Conservation (phyloP, 2,329 filamentous ascomycete genomes). For the Teratosphaeria viscida region DNA sequence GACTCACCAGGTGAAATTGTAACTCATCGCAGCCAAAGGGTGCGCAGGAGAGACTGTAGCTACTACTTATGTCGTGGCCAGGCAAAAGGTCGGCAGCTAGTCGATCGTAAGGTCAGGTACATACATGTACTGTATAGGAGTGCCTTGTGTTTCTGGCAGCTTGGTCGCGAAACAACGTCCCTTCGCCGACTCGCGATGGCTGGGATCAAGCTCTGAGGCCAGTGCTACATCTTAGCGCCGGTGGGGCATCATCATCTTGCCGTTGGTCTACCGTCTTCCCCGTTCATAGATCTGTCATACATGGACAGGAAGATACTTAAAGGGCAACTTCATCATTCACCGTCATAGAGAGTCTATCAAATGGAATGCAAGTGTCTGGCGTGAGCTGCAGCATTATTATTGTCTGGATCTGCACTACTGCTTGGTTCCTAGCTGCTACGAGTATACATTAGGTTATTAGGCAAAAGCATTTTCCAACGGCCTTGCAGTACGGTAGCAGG, state of each 20-base stretch:
- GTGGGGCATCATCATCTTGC: neutral
- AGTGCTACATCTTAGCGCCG: neutral
- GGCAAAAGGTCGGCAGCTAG: neutral
- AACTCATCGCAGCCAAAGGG: neutral
- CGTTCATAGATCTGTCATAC: neutral
- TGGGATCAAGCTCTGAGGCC: neutral
- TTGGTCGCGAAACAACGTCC: neutral
- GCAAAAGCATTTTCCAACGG: neutral
- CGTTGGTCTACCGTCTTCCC: neutral
- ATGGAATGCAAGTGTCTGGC: neutral
- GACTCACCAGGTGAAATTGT: neutral
- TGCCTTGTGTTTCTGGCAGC: neutral
- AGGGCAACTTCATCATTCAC: neutral
- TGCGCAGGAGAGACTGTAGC: neutral
- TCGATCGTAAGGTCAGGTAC: neutral
- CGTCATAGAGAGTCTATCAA: neutral
- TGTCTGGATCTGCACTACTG: neutral
- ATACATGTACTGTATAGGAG: neutral
- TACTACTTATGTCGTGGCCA: neutral
- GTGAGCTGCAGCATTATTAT: neutral
- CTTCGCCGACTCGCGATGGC: neutral
- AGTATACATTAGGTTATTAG: neutral
- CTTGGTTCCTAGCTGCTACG: neutral
- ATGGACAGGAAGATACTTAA: neutral
- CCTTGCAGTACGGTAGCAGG: neutral